These are phyloP conservation scores for Saccharomyces hybrid DNA, from an alignment of 1,139 yeast species.

Conservation along the genomic window DNA sequence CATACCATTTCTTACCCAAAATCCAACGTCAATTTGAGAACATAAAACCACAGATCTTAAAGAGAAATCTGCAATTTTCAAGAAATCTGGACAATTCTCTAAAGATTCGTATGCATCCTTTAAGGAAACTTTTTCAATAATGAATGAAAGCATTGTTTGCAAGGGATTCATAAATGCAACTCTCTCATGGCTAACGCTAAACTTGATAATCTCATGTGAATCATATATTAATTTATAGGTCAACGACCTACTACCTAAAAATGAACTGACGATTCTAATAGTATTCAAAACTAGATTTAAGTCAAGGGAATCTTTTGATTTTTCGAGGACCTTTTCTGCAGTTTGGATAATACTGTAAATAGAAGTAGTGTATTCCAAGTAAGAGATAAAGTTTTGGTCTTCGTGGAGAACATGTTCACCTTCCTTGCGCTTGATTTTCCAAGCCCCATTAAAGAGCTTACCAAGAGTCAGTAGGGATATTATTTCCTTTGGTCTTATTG, in stretches of 20 bases:
- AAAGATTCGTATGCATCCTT: constrained; percentile 18
- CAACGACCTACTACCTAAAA: constrained; percentile 23
- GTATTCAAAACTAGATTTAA: constrained; percentile 27
- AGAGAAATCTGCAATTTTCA: constrained; percentile 47
- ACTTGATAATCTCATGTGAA: constrained; percentile 30
- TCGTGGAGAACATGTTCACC: constrained; percentile 67
- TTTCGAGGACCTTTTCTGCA: constrained; percentile 37
- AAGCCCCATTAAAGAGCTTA: constrained; percentile 50
- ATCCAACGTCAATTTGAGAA: constrained; percentile 49
- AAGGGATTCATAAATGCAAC: constrained; percentile 52
- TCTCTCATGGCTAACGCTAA: constrained; percentile 42
- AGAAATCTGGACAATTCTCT: constrained; percentile 29
- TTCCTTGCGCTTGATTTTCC: constrained; percentile 47
- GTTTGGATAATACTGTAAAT: constrained; percentile 41
- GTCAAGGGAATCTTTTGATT: constrained; percentile 19
- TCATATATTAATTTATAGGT: constrained; percentile 22
- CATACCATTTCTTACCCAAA: constrained; percentile 63
- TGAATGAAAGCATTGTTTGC: constrained; percentile 39
- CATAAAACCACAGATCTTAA: constrained; percentile 52
- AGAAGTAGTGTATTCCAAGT: constrained; percentile 42
- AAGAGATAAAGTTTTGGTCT: constrained; percentile 42
- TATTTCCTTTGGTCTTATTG: constrained; percentile 29
- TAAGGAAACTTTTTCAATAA: constrained; percentile 26
- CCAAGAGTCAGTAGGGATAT: constrained; percentile 38
- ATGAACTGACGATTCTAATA: constrained; percentile 35